Conservation (phyloP, 179 eudicot species). For the Patellifolia procumbens region DNA sequence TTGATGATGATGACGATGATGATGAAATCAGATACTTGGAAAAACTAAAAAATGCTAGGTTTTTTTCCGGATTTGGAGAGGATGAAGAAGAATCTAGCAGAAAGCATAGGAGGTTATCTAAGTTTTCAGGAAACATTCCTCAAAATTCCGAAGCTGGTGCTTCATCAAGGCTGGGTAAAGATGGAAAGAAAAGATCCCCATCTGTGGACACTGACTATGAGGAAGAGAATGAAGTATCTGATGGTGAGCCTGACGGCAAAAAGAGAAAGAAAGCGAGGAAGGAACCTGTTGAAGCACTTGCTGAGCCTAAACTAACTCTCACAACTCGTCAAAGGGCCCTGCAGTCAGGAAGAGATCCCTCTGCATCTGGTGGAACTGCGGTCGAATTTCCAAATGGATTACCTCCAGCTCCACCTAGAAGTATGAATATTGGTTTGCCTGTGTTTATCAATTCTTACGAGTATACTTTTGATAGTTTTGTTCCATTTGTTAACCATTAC, state of each 20-base stretch:
- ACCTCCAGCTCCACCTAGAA: conserved; percentile 82
- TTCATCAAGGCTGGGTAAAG: conserved; percentile 37
- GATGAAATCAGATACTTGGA: conserved; percentile 90
- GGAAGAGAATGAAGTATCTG: conserved; percentile 64
- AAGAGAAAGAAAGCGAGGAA: conserved; percentile 62
- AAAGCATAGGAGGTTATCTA: conserved; percentile 51
- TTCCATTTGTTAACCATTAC: neutral
- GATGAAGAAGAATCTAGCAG: conserved; percentile 57
- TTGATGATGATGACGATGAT: conserved; percentile 83
- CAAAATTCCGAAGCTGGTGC: conserved; percentile 37
- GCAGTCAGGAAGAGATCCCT: conserved; percentile 65
- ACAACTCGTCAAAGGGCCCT: conserved; percentile 91
- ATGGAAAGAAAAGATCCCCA: conserved; percentile 53
- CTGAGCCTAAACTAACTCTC: conserved; percentile 65
- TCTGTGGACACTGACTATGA: conserved; percentile 66
- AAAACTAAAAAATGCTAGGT: conserved; percentile 66
- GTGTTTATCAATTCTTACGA: neutral
- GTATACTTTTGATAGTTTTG: neutral
- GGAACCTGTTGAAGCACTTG: conserved; percentile 50
- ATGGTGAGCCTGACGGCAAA: conserved; percentile 54
- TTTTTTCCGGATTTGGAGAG: conserved; percentile 43
- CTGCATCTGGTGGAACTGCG: conserved; percentile 50
- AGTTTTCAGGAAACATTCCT: conserved; percentile 38
- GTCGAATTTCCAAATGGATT: conserved; percentile 90
- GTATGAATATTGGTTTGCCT: conserved; percentile 40